phyloP scores from a whole-genome alignment of 2,329 filamentous ascomycete genomes.

The Plenodomus tracheiphilus region DNA sequence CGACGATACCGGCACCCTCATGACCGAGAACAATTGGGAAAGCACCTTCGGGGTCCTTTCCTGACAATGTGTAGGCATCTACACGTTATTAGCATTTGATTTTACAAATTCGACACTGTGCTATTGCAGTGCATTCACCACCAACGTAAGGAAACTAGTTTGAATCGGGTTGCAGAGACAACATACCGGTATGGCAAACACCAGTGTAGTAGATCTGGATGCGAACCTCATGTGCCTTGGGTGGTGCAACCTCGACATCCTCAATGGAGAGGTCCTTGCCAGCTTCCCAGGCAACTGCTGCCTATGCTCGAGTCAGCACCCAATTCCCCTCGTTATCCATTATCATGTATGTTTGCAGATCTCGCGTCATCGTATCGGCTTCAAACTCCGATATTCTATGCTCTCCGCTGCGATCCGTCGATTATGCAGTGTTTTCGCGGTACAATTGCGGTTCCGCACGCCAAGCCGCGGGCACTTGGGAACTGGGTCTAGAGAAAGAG shows the following conservation, averaged over 20 bases:
- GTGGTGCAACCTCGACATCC: constrained; percentile 88
- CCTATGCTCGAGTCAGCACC: constrained; percentile 53
- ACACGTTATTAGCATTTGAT: not conserved
- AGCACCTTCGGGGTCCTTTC: constrained; percentile 87
- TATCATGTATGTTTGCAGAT: not conserved
- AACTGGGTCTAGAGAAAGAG: not conserved
- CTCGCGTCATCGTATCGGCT: not conserved
- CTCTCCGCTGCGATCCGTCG: constrained; percentile 9
- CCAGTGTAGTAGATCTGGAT: constrained; percentile 98
- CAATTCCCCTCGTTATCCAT: constrained; percentile 2
- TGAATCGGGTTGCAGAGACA: not conserved
- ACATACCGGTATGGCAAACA: constrained; percentile 92
- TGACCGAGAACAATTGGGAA: constrained; percentile 50
- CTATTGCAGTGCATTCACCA: no score
- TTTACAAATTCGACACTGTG: not conserved
- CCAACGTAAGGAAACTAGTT: not conserved
- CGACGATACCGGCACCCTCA: constrained; percentile 49
- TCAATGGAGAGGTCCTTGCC: constrained; percentile 87
- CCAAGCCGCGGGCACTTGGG: constrained; percentile 16
- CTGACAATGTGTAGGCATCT: constrained; percentile 67
- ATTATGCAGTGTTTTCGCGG: constrained; percentile 3
- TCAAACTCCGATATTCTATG: not conserved
- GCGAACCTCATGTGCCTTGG: constrained; percentile 90
- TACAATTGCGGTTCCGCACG: constrained; percentile 35
- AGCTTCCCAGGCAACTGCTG: constrained; percentile 96